phyloP scores from a whole-genome alignment of 768 basidiomycete genomes.

The Boletus reticulatus region DNA sequence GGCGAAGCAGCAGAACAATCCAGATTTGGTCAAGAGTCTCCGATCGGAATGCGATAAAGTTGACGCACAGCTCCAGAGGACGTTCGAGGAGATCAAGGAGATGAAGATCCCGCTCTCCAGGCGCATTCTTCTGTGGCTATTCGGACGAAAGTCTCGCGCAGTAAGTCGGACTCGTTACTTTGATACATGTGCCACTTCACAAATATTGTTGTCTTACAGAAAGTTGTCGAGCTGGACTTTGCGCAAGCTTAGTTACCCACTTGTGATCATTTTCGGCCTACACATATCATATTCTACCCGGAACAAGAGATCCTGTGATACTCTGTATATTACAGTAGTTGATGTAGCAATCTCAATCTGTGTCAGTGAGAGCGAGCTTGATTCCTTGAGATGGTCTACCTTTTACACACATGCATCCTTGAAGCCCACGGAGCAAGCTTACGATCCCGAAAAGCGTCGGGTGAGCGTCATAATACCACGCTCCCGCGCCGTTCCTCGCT shows the following conservation, averaged over 20 bases:
- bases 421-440: no score
- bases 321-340: no score
- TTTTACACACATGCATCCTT: no score
- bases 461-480: no score
- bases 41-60: slow-evolving; percentile 11
- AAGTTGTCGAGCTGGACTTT: not conserved
- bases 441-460: no score
- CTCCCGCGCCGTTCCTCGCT: no score
- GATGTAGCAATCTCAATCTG: no score
- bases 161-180: not conserved
- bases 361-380: no score
- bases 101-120: slow-evolving; percentile 17
- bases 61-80: slow-evolving; percentile 8
- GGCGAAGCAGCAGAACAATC: slow-evolving; percentile 13
- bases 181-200: not conserved
- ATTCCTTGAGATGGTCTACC: no score
- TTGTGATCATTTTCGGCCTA: no score
- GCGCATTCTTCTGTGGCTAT: slow-evolving; percentile 8
- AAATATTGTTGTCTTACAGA: not conserved
- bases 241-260: not conserved
- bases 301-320: no score
- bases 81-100: slow-evolving; percentile 20
- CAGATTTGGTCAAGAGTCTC: slow-evolving; percentile 6
- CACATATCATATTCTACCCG: no score
- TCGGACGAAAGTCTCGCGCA: slow-evolving; percentile 1